Conservation (phyloP, 75 land plant genomes). For the Cupressus sempervirens region DNA sequence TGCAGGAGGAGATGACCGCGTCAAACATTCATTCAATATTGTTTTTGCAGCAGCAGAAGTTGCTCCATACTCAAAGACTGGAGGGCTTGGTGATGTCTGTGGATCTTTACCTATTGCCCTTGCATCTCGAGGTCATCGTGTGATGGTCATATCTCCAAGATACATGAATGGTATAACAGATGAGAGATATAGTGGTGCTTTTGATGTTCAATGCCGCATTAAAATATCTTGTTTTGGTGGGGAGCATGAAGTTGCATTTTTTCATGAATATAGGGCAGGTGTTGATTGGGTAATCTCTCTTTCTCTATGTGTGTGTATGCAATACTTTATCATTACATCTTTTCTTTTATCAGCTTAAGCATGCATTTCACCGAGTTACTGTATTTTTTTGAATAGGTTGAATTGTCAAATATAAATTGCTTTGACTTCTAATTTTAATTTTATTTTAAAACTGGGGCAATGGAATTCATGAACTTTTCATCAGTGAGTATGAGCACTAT, state of each 20-base stretch:
- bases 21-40: constrained; percentile 32
- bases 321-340: background rate
- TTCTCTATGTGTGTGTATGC: background rate
- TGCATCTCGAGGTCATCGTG: constrained; percentile 84
- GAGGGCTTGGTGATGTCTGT: constrained; percentile 94
- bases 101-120: constrained; percentile 90
- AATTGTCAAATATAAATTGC: background rate
- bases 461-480: background rate
- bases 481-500: background rate
- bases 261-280: constrained; percentile 86
- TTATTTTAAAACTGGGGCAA: background rate
- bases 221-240: constrained; percentile 70
- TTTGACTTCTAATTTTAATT: background rate
- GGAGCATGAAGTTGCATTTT: constrained; percentile 79
- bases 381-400: background rate
- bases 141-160: constrained; percentile 92
- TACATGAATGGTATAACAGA: constrained; percentile 78
- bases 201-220: constrained; percentile 48
- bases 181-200: constrained; percentile 38
- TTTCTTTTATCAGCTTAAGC: background rate
- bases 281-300: constrained; percentile 83
- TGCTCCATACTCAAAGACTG: constrained; percentile 94
- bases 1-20: background rate
- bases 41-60: constrained; percentile 91
- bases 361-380: background rate